These are phyloP conservation scores for Naganishia friedmannii DNA, from an alignment of 768 basidiomycete genomes.

Conservation along the genomic window DNA sequence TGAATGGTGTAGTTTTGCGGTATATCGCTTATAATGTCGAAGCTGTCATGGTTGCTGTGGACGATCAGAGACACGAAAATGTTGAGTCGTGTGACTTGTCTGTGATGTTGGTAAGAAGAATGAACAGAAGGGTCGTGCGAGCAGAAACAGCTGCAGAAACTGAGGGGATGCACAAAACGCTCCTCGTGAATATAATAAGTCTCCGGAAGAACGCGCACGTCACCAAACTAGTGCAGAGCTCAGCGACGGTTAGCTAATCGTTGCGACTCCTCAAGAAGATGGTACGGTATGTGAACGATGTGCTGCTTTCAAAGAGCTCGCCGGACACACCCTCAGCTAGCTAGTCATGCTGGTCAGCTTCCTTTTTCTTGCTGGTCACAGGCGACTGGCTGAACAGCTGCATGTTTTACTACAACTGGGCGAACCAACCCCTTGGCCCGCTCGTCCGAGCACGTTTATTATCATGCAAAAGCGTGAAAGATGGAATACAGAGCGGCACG, in stretches of 20 bases:
- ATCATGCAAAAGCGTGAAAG: not conserved
- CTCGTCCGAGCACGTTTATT: not conserved
- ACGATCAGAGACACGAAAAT: not conserved
- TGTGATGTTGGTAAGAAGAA: not conserved
- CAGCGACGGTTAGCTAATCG: too few species aligned
- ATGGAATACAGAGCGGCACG: too few species aligned
- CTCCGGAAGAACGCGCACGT: too few species aligned
- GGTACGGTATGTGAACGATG: too few species aligned
- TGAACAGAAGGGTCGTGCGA: not conserved
- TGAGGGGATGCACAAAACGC: not conserved
- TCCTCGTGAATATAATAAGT: not conserved
- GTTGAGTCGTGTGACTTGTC: not conserved
- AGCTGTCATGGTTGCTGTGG: not conserved
- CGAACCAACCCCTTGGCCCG: not conserved
- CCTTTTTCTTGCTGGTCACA: too few species aligned
- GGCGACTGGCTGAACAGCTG: too few species aligned
- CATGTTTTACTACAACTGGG: too few species aligned
- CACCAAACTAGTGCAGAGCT: too few species aligned
- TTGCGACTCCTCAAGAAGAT: too few species aligned
- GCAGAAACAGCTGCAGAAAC: not conserved
- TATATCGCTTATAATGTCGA: not conserved
- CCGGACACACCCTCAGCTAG: not conserved
- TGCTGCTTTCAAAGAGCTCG: too few species aligned
- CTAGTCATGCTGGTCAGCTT: too few species aligned
- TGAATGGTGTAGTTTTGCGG: too few species aligned